phyloP scores from a whole-genome alignment of 225 moss, liverwort and hornwort species.

The Pseudisothecium myosuroides region DNA sequence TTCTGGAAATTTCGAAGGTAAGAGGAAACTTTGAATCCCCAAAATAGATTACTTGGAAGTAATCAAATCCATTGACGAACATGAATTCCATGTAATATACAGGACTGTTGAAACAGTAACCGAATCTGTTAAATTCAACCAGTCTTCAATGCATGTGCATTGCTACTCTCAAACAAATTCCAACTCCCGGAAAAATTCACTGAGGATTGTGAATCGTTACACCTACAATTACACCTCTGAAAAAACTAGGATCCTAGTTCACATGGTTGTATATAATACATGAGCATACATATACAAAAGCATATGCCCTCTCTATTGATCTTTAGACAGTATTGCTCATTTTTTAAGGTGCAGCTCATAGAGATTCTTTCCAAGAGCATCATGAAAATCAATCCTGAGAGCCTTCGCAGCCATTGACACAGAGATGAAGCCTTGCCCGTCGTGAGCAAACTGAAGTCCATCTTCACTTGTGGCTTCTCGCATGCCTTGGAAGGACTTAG shows the following conservation, averaged over 20 bases:
- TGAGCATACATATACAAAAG: not conserved
- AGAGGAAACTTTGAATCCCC: not conserved
- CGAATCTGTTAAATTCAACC: not conserved
- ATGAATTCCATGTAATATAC: not conserved
- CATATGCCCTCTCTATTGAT: not conserved
- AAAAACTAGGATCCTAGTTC: not conserved
- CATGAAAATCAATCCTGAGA: conserved; percentile 42
- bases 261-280: not conserved
- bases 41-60: not conserved
- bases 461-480: conserved; percentile 7
- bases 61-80: not conserved
- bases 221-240: not conserved
- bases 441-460: conserved; percentile 52
- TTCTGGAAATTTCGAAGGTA: not conserved
- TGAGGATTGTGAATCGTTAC: not conserved
- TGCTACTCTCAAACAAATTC: not conserved
- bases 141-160: not conserved
- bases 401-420: conserved; percentile 34
- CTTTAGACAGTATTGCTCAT: not conserved
- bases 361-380: conserved; percentile 49
- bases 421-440: conserved; percentile 73
- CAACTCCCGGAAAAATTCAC: not conserved
- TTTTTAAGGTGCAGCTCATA: conserved; percentile 19
- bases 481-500: conserved; percentile 62
- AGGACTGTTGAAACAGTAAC: not conserved